Conservation (phyloP, 1,284 basidiomycete species). For the Mycena citricolor region DNA sequence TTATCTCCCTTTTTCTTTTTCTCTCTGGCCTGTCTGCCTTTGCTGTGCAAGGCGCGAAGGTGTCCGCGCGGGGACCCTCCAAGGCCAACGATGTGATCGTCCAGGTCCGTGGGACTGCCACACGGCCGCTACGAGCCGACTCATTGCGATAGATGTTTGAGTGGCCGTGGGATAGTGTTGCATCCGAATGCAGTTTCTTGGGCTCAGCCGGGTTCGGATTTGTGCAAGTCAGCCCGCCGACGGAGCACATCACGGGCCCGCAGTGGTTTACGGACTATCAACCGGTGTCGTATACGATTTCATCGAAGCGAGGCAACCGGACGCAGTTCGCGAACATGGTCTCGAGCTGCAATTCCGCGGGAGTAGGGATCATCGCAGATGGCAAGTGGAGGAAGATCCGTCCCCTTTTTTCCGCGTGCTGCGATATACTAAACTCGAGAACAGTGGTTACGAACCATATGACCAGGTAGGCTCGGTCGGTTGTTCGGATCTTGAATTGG, state of each 20-base stretch:
- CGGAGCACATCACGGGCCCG: conserved; percentile 12
- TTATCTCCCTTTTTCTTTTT: neutral
- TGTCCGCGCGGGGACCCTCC: conserved; percentile 9
- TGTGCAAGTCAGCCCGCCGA: conserved; percentile 45
- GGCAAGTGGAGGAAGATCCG: no score
- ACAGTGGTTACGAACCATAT: no score
- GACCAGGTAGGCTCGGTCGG: no score
- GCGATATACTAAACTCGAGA: conserved; percentile 9
- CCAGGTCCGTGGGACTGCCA: conserved; percentile 7
- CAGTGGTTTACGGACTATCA: conserved; percentile 13
- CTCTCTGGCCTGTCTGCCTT: conserved; percentile 2
- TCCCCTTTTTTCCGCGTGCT: conserved; percentile 6
- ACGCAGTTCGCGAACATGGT: conserved; percentile 34
- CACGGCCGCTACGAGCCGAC: conserved; percentile 2
- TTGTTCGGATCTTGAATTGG: no score
- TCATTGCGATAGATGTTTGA: conserved; percentile 46
- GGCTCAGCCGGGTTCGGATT: conserved; percentile 66
- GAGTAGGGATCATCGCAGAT: conserved; percentile 32
- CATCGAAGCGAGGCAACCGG: conserved; percentile 35
- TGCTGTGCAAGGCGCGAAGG: no score
- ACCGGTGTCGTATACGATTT: conserved; percentile 1
- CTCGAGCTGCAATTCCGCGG: conserved; percentile 34
- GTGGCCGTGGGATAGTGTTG: conserved; percentile 59
- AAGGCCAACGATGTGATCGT: conserved; percentile 13
- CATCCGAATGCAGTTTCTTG: conserved; percentile 61